These are phyloP conservation scores for Cyamopsis tetragonoloba DNA, from an alignment of 306 rosid genomes.

Conservation along the genomic window DNA sequence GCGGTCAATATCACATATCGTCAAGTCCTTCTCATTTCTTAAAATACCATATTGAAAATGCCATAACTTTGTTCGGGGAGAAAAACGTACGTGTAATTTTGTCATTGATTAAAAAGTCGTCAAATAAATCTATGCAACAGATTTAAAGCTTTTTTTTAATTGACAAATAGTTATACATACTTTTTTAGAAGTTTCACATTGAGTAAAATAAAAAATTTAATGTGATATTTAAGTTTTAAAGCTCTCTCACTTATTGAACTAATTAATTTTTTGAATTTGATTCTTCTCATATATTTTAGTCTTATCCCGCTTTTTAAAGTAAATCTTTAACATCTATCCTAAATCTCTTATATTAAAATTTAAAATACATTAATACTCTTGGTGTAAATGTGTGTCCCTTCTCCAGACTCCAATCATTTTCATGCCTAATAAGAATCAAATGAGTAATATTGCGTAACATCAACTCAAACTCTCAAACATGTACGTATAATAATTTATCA, in stretches of 20 bases:
- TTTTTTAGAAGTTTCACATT: too few relatives aligned
- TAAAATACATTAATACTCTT: too few relatives aligned
- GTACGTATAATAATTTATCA: conserved; percentile 1
- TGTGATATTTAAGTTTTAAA: too few relatives aligned
- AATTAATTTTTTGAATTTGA: too few relatives aligned
- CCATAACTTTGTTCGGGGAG: neutral
- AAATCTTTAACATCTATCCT: too few relatives aligned
- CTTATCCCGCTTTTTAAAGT: too few relatives aligned
- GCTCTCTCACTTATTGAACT: too few relatives aligned
- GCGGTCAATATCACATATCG: neutral
- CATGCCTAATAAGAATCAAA: neutral
- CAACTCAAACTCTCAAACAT: conserved; percentile 14
- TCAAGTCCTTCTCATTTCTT: neutral
- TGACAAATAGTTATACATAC: too few relatives aligned
- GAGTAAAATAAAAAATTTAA: too few relatives aligned
- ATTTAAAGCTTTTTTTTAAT: neutral
- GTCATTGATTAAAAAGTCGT: neutral
- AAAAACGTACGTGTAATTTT: neutral
- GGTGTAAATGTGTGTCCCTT: too few relatives aligned
- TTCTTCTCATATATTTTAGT: too few relatives aligned
- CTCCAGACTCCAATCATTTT: neutral
- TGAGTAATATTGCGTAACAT: conserved; percentile 2
- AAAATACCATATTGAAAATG: neutral
- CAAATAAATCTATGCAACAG: neutral
- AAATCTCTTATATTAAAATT: too few relatives aligned